Base-by-base conservation (phyloP, 495 filamentous ascomycete genomes). In the Penicillium goetzii region DNA sequence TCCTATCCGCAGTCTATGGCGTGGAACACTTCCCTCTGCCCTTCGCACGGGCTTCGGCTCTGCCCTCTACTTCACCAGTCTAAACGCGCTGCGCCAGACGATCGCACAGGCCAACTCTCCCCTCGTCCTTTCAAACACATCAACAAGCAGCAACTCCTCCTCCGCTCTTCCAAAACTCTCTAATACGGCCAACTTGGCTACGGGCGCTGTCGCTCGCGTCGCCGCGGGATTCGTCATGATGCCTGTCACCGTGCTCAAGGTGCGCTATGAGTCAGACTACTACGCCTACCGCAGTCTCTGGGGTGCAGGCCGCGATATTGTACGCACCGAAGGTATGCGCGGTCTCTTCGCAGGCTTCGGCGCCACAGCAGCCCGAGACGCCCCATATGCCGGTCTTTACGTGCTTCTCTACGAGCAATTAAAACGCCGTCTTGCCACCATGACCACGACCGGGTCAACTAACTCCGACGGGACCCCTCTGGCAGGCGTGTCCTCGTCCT, bases 211-310 rank as follows among this genome's bases (percentile, higher is more conserved):
- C 14, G 93, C 95, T 38, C 84, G 95, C 23, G 91, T 90, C 6
- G 85, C 88, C 14, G 93, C 93, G 0, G 95, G 95, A 12, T 89
- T 97, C 72, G 77, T 96, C 45, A 88, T 98, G 79, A 98, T 97
- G 93, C 95, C 95, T 8, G 86, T 98, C 57, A 99, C 95, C 2
- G 90, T 98, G 34, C 85, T 99, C 71, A 99, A 99, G 72, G 96
- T 99, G 11, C 91, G 95, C 51, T 98, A 95, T 71, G 95, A 99
- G 72, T 90, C 86, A 10, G 89, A 83, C 59, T 78, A 91, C 50
- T 99, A 97, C 80, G 76, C 83, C 32, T 99, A 99, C 78, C 81
- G 81, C n/a, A 92, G 90, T 7, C 80, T 99, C 21, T 72, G 81
- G 28, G 80, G 83, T 34, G 95, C 96, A 0, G 85, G 83, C 4